A percentile compares a stretch with the other conserved stretches of the same genome.
phyloP scores from a whole-genome alignment of 1,139 yeast genomes.

The Wickerhamomyces sp. region DNA sequence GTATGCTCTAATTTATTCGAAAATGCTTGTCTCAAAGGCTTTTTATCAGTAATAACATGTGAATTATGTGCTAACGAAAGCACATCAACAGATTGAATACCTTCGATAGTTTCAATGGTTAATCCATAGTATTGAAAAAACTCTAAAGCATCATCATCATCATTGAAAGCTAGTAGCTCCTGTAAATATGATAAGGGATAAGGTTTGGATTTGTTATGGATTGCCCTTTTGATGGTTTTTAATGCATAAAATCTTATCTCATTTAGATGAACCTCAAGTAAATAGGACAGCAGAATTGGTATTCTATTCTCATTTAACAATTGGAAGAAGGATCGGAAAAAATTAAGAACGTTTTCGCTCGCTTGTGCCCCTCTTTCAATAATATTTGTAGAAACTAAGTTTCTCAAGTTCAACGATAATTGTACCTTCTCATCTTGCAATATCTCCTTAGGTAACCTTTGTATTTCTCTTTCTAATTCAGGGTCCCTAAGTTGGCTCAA shows the following conservation, averaged over 20 bases:
- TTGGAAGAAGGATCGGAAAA: conserved; percentile 64
- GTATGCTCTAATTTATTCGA: conserved; percentile 50
- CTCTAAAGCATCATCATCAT: conserved; percentile 42
- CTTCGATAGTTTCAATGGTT: conserved; percentile 38
- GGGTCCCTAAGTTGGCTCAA: conserved; percentile 80
- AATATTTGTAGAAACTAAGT: conserved; percentile 57
- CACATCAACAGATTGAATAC: conserved; percentile 47
- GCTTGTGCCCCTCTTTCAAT: conserved; percentile 53
- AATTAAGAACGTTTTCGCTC: conserved; percentile 57
- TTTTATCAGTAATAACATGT: conserved; percentile 40
- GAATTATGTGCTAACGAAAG: conserved; percentile 47
- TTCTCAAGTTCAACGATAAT: conserved; percentile 65
- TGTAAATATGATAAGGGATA: conserved; percentile 46
- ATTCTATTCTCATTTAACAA: conserved; percentile 46
- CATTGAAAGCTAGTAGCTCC: conserved; percentile 62
- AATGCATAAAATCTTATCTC: conserved; percentile 76
- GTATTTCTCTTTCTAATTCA: conserved; percentile 75
- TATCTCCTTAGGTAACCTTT: conserved; percentile 57
- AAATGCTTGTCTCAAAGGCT: conserved; percentile 49
- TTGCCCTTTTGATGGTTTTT: conserved; percentile 60
- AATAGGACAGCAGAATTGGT: conserved; percentile 69
- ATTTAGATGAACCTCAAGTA: conserved; percentile 77
- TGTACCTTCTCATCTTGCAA: conserved; percentile 58
- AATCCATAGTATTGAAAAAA: conserved; percentile 68
- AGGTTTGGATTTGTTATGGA: conserved; percentile 70